These are phyloP conservation scores for Cryphonectria nitschkei DNA, from an alignment of 2,329 filamentous ascomycete genomes.

Conservation along the genomic window DNA sequence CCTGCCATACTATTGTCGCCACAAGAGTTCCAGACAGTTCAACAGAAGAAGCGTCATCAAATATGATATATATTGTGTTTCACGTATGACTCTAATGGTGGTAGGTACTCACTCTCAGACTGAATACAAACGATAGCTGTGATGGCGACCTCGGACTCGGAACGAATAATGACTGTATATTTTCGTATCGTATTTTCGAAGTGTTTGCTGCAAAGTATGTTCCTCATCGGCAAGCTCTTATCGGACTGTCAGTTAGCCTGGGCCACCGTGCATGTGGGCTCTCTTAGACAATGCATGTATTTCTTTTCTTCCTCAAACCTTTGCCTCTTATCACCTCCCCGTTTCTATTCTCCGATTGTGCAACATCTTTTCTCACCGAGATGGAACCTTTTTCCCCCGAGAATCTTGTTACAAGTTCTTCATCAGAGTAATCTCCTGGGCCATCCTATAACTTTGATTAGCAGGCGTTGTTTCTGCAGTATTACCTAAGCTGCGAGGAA, in stretches of 20 bases:
- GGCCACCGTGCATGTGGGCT: background rate
- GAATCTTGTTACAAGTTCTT: too few species aligned
- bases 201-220: background rate
- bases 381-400: background rate
- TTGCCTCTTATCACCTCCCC: background rate
- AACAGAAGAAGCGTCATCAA: background rate
- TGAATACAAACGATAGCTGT: background rate
- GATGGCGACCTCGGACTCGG: background rate
- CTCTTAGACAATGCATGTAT: background rate
- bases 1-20: background rate
- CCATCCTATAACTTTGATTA: background rate
- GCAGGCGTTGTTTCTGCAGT: background rate
- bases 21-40: background rate
- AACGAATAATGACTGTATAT: background rate
- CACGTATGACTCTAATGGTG: background rate
- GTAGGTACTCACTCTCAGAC: background rate
- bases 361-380: background rate
- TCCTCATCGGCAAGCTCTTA: background rate
- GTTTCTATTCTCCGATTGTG: background rate
- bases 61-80: background rate
- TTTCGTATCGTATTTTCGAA: background rate
- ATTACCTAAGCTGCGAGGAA: background rate
- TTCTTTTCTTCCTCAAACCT: background rate
- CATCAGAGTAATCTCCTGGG: background rate
- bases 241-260: background rate